These are phyloP conservation scores for Massarina eburnea DNA, from an alignment of 2,329 filamentous ascomycete genomes.

Conservation along the genomic window DNA sequence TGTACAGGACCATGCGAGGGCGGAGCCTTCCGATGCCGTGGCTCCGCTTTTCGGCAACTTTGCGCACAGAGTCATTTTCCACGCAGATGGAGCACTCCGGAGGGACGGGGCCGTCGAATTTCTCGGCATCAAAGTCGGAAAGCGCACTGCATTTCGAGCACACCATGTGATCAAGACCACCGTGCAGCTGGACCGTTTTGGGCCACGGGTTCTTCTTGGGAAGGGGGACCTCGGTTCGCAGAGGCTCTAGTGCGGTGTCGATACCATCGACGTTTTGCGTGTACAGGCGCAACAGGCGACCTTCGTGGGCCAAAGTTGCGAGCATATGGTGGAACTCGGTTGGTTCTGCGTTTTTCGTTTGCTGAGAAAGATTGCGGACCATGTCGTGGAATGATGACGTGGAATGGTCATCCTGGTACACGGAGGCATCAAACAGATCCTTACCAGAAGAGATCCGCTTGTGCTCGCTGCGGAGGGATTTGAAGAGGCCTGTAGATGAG, in stretches of 20 bases:
- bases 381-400: conserved; percentile 94
- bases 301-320: conserved; percentile 84
- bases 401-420: conserved; percentile 88
- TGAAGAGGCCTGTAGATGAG: conserved; percentile 87
- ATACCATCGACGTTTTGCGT: conserved; percentile 97
- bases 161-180: conserved; percentile 92
- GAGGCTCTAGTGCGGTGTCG: conserved; percentile 78
- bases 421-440: conserved; percentile 93
- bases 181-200: conserved; percentile 88
- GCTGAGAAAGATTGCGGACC: conserved; percentile 83
- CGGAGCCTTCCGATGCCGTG: conserved; percentile 89
- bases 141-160: conserved; percentile 89
- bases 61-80: conserved; percentile 74
- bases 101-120: conserved; percentile 83
- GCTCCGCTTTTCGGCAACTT: conserved; percentile 80
- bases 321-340: conserved; percentile 93
- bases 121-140: conserved; percentile 70
- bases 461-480: conserved; percentile 79
- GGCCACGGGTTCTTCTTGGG: conserved; percentile 89
- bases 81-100: conserved; percentile 78
- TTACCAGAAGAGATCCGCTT: conserved; percentile 93
- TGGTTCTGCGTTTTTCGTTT: conserved; percentile 75
- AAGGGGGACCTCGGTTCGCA: conserved; percentile 79
- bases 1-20: conserved; percentile 94
- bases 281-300: conserved; percentile 85